These are phyloP conservation scores for Annulohypoxylon moriforme DNA, from an alignment of 495 filamentous ascomycete species.

Conservation along the genomic window DNA sequence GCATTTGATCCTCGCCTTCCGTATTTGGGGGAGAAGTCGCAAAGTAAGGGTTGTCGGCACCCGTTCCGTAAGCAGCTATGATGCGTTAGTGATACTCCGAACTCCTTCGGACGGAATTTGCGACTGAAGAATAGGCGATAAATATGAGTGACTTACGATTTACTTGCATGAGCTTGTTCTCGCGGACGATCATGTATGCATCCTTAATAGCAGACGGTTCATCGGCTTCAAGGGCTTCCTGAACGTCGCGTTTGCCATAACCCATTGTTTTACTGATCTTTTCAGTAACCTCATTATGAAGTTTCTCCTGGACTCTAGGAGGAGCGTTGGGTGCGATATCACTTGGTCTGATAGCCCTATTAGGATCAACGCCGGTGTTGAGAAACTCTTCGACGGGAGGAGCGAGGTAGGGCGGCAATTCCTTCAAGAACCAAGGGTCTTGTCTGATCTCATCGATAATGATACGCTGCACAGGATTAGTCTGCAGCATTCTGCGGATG, in stretches of 20 bases:
- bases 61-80: conserved; percentile 48
- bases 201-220: conserved; percentile 99
- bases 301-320: conserved; percentile 81
- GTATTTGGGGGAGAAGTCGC: conserved; percentile 51
- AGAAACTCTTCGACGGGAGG: conserved; percentile 93
- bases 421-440: conserved; percentile 93
- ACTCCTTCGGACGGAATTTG: not conserved
- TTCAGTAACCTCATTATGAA: conserved; percentile 89
- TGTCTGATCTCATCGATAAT: conserved; percentile 93
- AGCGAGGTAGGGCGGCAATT: conserved; percentile 84
- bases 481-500: conserved; percentile 92
- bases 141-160: conserved; percentile 73
- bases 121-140: not conserved
- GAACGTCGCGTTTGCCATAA: conserved; percentile 92
- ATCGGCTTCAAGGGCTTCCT: conserved; percentile 88
- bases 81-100: conserved; percentile 13
- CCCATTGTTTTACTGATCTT: conserved; percentile 98
- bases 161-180: conserved; percentile 97
- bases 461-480: conserved; percentile 92
- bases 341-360: conserved; percentile 84
- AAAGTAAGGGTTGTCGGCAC: conserved; percentile 53
- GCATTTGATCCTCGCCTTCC: conserved; percentile 47
- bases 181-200: conserved; percentile 95
- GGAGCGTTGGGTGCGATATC: conserved; percentile 82
- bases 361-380: conserved; percentile 90